A percentile compares a stretch with the other conserved stretches of the same genome.
phyloP scores from a whole-genome alignment of 352 stramenopile genomes.

The Globisporangium radiosum region DNA sequence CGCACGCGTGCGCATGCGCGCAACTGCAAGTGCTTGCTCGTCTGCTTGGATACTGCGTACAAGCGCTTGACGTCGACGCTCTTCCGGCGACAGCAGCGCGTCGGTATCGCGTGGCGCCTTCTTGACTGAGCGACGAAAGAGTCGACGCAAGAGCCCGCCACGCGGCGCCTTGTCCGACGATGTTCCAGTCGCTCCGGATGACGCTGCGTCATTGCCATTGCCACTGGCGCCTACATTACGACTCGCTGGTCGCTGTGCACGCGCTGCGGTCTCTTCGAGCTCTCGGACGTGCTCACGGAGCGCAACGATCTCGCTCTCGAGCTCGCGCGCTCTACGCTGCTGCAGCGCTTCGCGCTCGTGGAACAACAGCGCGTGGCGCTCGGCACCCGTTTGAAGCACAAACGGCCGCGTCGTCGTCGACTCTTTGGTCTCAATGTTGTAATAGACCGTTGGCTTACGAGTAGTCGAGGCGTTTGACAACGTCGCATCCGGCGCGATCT shows the following conservation, averaged over 20 bases:
- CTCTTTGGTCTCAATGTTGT: constrained; percentile 79
- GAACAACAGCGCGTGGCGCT: constrained; percentile 48
- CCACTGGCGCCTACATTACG: constrained; percentile 2
- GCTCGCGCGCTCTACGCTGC: constrained; percentile 40
- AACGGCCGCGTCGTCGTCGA: constrained; percentile 45
- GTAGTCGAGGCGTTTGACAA: background rate
- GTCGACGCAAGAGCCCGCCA: constrained; percentile 18
- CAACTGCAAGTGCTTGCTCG: constrained; percentile 19
- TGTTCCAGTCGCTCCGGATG: constrained; percentile 14
- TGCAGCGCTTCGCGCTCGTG: constrained; percentile 47
- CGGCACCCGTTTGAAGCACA: constrained; percentile 41
- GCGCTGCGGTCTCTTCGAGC: constrained; percentile 30
- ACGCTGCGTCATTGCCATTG: too few relatives aligned
- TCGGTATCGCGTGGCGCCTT: too few relatives aligned
- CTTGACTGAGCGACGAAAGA: background rate
- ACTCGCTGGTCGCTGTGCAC: constrained; percentile 19
- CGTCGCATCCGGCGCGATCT: constrained; percentile 50
- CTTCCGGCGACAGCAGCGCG: constrained; percentile 19
- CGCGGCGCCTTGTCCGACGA: constrained; percentile 7
- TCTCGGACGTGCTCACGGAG: constrained; percentile 51
- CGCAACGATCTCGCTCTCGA: constrained; percentile 62
- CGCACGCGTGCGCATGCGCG: constrained; percentile 26
- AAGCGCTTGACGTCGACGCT: constrained; percentile 31
- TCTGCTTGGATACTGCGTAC: constrained; percentile 17
- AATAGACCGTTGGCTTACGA: constrained; percentile 36